A percentile compares a stretch with the other conserved stretches of the same genome.
Conservation (phyloP, 495 filamentous ascomycete species). For the Glutinoglossum americanum region DNA sequence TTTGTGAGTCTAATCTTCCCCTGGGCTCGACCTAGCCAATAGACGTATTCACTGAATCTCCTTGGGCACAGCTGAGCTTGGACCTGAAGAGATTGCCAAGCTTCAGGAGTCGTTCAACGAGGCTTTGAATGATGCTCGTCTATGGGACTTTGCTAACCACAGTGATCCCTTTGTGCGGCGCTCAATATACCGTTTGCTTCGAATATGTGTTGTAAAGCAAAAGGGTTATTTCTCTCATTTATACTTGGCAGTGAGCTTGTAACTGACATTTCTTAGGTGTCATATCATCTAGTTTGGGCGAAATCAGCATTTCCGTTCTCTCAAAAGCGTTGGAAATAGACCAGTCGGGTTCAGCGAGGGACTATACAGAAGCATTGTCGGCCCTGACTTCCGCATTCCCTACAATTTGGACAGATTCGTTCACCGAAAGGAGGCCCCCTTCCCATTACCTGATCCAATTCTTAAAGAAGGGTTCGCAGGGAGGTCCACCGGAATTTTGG, state of each 20-base stretch:
- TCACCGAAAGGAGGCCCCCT: conserved; percentile 41
- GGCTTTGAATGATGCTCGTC: conserved; percentile 38
- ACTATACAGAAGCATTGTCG: conserved; percentile 41
- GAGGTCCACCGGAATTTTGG: conserved; percentile 51
- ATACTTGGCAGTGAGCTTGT: not conserved
- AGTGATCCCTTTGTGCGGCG: conserved; percentile 52
- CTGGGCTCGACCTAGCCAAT: not conserved
- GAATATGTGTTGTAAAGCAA: conserved; percentile 32
- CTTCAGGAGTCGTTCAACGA: conserved; percentile 24
- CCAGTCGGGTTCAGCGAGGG: conserved; percentile 51
- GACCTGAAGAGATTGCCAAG: conserved; percentile 12
- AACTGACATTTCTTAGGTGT: conserved; percentile 12
- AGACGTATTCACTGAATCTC: not conserved
- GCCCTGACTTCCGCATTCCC: conserved; percentile 39
- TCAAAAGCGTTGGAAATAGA: conserved; percentile 40
- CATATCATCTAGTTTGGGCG: conserved; percentile 29
- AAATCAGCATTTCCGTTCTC: conserved; percentile 43
- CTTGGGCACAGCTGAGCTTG: conserved; percentile 9
- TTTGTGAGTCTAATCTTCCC: conserved; percentile 12
- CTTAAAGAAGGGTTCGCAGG: conserved; percentile 67
- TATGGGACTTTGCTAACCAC: conserved; percentile 56
- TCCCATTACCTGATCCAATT: conserved; percentile 44
- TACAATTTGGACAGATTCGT: conserved; percentile 51
- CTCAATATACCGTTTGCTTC: conserved; percentile 44
- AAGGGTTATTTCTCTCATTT: conserved; percentile 11